phyloP scores from a whole-genome alignment of 2,329 filamentous ascomycete genomes.

The Didymella segeticola region DNA sequence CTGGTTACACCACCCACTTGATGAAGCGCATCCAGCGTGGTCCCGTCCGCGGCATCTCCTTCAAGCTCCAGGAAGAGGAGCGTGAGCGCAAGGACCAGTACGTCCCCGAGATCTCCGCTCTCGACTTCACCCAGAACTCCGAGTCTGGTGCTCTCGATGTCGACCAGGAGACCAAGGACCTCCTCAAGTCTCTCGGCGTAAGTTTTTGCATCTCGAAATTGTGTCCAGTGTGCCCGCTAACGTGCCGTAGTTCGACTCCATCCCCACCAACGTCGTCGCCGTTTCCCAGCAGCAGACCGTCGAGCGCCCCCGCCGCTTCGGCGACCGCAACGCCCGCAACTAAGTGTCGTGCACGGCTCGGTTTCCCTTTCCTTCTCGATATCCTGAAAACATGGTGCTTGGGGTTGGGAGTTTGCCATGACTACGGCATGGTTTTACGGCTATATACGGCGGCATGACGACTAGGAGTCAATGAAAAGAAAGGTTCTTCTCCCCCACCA shows the following conservation, averaged over 20 bases:
- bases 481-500: constrained; percentile 58
- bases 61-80: constrained; percentile 99
- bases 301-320: constrained; percentile 84
- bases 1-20: constrained; percentile 85
- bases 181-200: constrained; percentile 99
- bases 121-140: constrained; percentile 95
- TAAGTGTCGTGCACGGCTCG: constrained; percentile 58
- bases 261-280: constrained; percentile 93
- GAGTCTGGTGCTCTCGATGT: constrained; percentile 95
- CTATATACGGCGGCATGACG: constrained; percentile 71
- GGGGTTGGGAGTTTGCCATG: constrained; percentile 90
- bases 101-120: constrained; percentile 97
- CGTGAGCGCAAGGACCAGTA: constrained; percentile 99
- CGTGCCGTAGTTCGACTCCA: constrained; percentile 81
- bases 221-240: constrained; percentile 14
- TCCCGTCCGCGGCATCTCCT: constrained; percentile 99
- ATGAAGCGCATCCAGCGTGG: constrained; percentile 99
- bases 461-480: constrained; percentile 66
- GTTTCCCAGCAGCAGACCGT: constrained; percentile 86
- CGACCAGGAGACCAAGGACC: constrained; percentile 97
- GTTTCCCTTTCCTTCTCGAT: constrained; percentile 36
- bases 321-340: constrained; percentile 61
- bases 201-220: constrained; percentile 54
- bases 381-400: constrained; percentile 67
- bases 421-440: constrained; percentile 85